phyloP scores from a whole-genome alignment of 768 basidiomycete species.

The Rhizopogon sp. region DNA sequence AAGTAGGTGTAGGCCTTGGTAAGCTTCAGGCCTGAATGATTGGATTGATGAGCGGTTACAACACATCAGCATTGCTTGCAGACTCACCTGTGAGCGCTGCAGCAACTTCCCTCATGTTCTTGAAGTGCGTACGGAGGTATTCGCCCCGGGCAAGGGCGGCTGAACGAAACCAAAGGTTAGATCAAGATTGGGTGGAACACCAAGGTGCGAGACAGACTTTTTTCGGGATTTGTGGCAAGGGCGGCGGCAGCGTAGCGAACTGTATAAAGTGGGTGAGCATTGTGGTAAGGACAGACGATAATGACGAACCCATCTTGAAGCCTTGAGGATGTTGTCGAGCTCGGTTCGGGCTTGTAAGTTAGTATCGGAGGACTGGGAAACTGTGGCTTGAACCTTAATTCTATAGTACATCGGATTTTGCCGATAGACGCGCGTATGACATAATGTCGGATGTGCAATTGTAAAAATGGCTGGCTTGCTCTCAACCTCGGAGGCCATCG shows the following conservation, averaged over 20 bases:
- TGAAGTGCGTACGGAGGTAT: constrained; percentile 99
- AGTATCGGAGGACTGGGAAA: constrained; percentile 43
- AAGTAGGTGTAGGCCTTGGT: constrained; percentile 95
- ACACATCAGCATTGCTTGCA: neutral
- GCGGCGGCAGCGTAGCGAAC: constrained; percentile 93
- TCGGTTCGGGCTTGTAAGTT: constrained; percentile 41
- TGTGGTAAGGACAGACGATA: constrained; percentile 10
- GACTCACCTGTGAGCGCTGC: constrained; percentile 83
- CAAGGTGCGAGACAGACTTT: constrained; percentile 53
- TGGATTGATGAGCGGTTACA: neutral
- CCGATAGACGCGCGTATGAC: constrained; percentile 6
- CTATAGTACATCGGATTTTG: constrained; percentile 22
- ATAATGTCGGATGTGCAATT: neutral
- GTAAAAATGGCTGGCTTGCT: constrained; percentile 18
- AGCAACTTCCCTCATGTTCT: constrained; percentile 99
- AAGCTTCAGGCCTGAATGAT: constrained; percentile 73
- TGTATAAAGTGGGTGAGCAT: constrained; percentile 29
- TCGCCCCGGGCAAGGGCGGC: constrained; percentile 92
- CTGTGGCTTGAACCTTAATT: constrained; percentile 30
- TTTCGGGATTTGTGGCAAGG: constrained; percentile 90
- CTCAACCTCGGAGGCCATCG: constrained; percentile 67
- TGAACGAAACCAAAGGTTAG: constrained; percentile 28
- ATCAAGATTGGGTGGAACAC: constrained; percentile 2
- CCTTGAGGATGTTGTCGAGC: constrained; percentile 42
- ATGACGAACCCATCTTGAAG: constrained; percentile 51